Conservation (phyloP, 2,329 filamentous ascomycete genomes). For the Cladosporium cucumerinum region DNA sequence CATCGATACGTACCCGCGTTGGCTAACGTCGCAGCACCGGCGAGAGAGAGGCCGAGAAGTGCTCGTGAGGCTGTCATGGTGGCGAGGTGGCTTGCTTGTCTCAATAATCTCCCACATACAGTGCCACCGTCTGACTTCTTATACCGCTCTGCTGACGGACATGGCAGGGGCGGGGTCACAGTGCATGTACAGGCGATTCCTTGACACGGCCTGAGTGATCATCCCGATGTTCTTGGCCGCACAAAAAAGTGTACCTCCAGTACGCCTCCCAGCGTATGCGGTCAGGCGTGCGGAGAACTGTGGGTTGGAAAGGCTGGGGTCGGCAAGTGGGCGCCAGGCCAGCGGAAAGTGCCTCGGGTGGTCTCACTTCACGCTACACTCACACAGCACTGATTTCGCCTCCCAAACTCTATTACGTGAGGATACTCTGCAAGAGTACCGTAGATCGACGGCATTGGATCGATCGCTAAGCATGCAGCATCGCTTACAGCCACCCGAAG, state of each 20-base stretch:
- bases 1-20: conserved; percentile 1
- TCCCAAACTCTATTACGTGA: neutral
- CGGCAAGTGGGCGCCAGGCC: neutral
- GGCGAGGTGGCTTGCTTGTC: neutral
- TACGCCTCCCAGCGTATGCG: neutral
- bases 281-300: conserved; percentile 7
- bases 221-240: conserved; percentile 11
- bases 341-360: neutral
- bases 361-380: neutral
- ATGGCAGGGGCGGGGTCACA: conserved; percentile 9
- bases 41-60: conserved; percentile 12
- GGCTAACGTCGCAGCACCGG: conserved; percentile 8
- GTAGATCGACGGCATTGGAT: neutral
- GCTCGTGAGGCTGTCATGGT: conserved; percentile 4
- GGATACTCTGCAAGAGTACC: neutral
- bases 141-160: neutral
- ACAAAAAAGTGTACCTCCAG: neutral
- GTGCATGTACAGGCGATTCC: conserved; percentile 1
- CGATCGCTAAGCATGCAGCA: neutral
- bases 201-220: conserved; percentile 6
- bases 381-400: neutral
- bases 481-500: neutral
- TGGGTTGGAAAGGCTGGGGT: conserved; percentile 1
- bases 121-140: conserved; percentile 1
- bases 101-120: neutral